Base-by-base conservation (phyloP, 1,284 basidiomycete genomes). In the Exobasidium cylindrosporum region DNA sequence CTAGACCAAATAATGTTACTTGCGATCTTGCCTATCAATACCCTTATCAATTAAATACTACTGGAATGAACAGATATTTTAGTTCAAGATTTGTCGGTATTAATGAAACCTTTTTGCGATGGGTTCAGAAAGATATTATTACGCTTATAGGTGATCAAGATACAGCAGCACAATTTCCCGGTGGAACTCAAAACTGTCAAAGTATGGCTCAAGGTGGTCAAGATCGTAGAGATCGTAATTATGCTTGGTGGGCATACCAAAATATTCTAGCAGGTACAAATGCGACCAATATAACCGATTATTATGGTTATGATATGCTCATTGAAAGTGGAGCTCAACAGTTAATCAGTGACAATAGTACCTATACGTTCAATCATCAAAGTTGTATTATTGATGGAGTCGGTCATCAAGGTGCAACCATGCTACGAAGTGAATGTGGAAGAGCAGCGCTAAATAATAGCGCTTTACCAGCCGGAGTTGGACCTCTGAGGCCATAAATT, bases 181-280 rank as follows among this genome's bases (percentile, higher is more conserved):
- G n/a, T 28, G 47, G 47, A 6, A 55, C 53, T 14, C 53, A 55
- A 44, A 44, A 26, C 26, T 55, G 53, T 55, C 17, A 44, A 35
- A 23, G 21, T 35, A 32, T 5, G 3, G 4, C 40, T 31, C 53
- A 55, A 44, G 53, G 53, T 30, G 53, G 53, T 30, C 21, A 29
- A 14, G 31, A 26, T 43, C 21, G 53, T 14, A n/a, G 31, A 30
- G 31, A 35, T 28, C 53, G 53, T 5, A 55, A 55, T 44, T 55
- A 55, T 28, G 53, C 32, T 21, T 21, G n/a, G 32, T 55, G 53
- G 53, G 53, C 40, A 44, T 55, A 55, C 21, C 4, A 13, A 28
- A 55, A 55, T 29, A 55, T 55, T n/a, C 53, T 55, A 23, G 53
- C 53, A 55, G 53, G 53, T 23, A 55, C 53, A 55, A 55, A 17